phyloP scores from a whole-genome alignment of 805 yeast genomes.

The Yamadazyma paraphyllophila region DNA sequence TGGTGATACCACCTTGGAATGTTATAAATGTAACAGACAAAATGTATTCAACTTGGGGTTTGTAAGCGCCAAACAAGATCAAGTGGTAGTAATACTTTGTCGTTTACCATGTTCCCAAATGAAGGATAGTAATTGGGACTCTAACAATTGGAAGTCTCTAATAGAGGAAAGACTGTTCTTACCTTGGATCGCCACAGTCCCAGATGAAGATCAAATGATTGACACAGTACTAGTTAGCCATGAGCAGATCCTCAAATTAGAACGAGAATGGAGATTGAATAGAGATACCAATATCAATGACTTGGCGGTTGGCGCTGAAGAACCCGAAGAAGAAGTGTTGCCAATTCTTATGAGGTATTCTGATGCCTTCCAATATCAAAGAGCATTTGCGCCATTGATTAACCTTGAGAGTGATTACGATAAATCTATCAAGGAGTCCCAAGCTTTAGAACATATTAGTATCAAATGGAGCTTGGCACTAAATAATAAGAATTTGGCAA shows the following conservation, averaged over 20 bases:
- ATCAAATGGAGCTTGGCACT: conserved; percentile 73
- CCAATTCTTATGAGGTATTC: conserved; percentile 75
- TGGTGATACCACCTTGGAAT: conserved; percentile 85
- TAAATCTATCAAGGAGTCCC: conserved; percentile 69
- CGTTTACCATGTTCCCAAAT: conserved; percentile 83
- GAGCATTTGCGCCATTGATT: conserved; percentile 80
- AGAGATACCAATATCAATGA: conserved; percentile 71
- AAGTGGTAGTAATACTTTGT: conserved; percentile 83
- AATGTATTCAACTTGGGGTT: conserved; percentile 82
- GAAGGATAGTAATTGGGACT: conserved; percentile 81
- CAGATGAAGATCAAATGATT: conserved; percentile 62
- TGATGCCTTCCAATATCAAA: conserved; percentile 83
- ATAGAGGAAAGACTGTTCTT: conserved; percentile 77
- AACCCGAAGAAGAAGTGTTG: conserved; percentile 53
- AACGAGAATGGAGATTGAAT: conserved; percentile 77
- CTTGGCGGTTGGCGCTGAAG: conserved; percentile 33
- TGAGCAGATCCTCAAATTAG: conserved; percentile 68
- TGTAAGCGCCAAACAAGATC: conserved; percentile 81
- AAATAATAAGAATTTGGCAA: conserved; percentile 63
- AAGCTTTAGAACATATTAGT: conserved; percentile 66
- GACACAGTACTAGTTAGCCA: conserved; percentile 47
- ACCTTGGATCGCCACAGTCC: conserved; percentile 76
- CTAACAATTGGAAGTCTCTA: conserved; percentile 81
- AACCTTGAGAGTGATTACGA: conserved; percentile 82
- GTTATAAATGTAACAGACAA: conserved; percentile 83